Base-by-base conservation (phyloP, 257 asterid genomes). In the Anisodus acutangulus region DNA sequence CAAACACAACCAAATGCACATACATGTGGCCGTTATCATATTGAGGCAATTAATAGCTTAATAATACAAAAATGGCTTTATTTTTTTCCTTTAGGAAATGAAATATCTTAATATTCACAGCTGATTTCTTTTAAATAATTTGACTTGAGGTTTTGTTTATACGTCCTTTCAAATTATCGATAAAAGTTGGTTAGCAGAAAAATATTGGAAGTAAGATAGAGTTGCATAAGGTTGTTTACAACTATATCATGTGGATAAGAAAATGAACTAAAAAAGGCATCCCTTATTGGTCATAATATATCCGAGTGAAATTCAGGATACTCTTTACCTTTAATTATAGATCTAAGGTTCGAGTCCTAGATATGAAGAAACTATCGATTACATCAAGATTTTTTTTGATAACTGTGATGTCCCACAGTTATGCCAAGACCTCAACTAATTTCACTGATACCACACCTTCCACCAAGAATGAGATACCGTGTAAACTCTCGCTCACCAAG, bases 1-100 rank as follows among this genome's bases (percentile, higher is more conserved):
- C 57, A 43, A 41, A 70, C 79, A 70, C 57, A 70, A 70, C 79
- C 53, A 70, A 19, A 70, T 43, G 79, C 55, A 70, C 35, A 43
- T 43, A 11, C 79, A 70, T 43, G 37, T 43, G 79, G 26, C 26
- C 26, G 39, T 71, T 12, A 19, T 45, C 58, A 71, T 71, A 45
- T 71, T 71, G 79, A 71, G 39, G n/a, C 58, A 71, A 43, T 71
- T 45, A 45, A 71, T 71, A 26, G 26, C 7, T 54, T 79, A 51
- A 54, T 31, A 79, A 57, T 19, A 51, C 31, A 26, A 49, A 67
- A 45, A 19, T 22, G 22, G 6, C 8, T 22, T 6, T 51, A 49
- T 9, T 19, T 3, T 78, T 11, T 78, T 5, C 5, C 8, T 26
- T 35, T 79, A 54, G 17, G 13, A 79, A 13, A 3, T 15, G 13